Evolutionary conservation across 1,284 basidiomycete genomes (phyloP).

Genomic region (Calocybe gambosa): DNA sequence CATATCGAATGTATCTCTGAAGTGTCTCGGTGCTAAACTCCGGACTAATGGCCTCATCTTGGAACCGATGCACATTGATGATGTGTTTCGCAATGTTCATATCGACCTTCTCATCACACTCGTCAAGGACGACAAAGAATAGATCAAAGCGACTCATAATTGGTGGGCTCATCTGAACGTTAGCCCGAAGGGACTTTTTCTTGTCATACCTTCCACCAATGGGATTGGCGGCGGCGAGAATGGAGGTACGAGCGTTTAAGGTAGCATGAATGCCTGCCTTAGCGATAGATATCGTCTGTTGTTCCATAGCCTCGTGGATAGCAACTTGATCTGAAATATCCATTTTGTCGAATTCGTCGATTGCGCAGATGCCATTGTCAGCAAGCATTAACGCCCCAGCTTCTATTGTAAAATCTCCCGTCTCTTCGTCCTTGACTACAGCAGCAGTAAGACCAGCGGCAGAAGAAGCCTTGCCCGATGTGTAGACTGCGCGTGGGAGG

Average conservation of each 20-base stretch:
- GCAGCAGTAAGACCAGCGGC: slow-evolving; percentile 98
- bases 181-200: slow-evolving; percentile 90
- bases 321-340: slow-evolving; percentile 98
- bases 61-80: slow-evolving; percentile 95
- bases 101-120: slow-evolving; percentile 93
- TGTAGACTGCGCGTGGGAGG: slow-evolving; percentile 97
- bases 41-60: slow-evolving; percentile 90
- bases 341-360: slow-evolving; percentile 99
- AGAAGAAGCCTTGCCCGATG: slow-evolving; percentile 97
- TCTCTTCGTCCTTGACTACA: slow-evolving; percentile 98
- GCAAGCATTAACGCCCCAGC: slow-evolving; percentile 98
- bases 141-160: slow-evolving; percentile 99
- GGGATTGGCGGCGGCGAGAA: slow-evolving; percentile 97
- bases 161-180: slow-evolving; percentile 96
- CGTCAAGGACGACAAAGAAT: slow-evolving; percentile 98
- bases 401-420: slow-evolving; percentile 99
- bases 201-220: slow-evolving; percentile 95
- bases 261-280: slow-evolving; percentile 99
- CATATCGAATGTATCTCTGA: slow-evolving; percentile 96
- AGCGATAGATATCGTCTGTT: slow-evolving; percentile 98
- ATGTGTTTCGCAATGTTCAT: slow-evolving; percentile 95
- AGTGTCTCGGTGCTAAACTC: slow-evolving; percentile 97
- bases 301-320: slow-evolving; percentile 99
- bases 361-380: slow-evolving; percentile 99
- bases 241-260: slow-evolving; percentile 95